Evolutionary conservation across 257 asterid species (phyloP), one percentile per base, ranked within the genome.

Genomic region (Solanum lycopersicoides): DNA sequence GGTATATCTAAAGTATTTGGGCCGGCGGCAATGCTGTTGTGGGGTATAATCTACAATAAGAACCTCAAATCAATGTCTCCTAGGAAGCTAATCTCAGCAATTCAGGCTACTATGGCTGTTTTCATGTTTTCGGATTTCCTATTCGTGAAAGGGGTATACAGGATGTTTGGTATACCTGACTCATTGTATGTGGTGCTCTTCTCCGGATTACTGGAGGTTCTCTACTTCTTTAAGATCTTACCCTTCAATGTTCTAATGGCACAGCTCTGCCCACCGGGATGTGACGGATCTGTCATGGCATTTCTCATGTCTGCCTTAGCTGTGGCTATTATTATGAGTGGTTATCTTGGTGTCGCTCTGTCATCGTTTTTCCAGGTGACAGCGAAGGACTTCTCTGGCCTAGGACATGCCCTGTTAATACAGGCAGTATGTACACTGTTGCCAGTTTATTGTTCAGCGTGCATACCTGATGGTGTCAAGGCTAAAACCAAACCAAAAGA

Each of bases 211-310:
- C 92, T 95, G 16, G 99, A 97, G 94, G 95, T 94, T 44, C 77
- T 94, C 15, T 92, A 91, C 87, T 94, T 96, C 90, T 95, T 94
- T 92, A 97, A 95, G 96, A 92, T 95, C 77, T 91, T 97, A 65
- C 99, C 99, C 2, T 96, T 95, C 73, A 89, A 68, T 30, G 98
- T 97, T 45, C 80, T 96, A 68, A 93, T 97, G 96, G 98, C 98
- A 2, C 93, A 94, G 84, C 96, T 93, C 23, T 97, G 99, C 50
- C 99, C 99, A 3, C 92, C 93, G 1, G 99, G 99, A n/a, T 94
- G 95, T 12, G 99, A 96, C 88, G 99, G 99, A 18, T 97, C 99
- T 5, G 92, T 96, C 3, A 96, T 97, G 99, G 99, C 99, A 3
- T 94, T 97, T 84, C 95, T 92, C 53, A 95, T 92, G 98, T 97